Evolutionary conservation across 306 rosid species (phyloP), one percentile per base, ranked within the genome.

Genomic region (Fagus crenata): DNA sequence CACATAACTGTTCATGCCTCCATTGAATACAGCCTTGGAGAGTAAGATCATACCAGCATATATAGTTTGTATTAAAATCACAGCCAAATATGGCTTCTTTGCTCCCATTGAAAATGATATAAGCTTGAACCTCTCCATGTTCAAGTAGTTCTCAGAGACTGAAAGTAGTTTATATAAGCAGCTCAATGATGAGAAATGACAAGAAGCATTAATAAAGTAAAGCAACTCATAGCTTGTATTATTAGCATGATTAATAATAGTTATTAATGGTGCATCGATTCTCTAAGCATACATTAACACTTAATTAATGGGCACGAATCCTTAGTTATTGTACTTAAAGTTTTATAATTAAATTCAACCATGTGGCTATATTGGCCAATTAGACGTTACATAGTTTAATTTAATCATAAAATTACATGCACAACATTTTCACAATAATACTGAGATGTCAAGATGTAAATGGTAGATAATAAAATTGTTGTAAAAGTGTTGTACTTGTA

Each of bases 1-100:
- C 49, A 89, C 83, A 17, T 8, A 81, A 3, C 79, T 67, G 49
- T 81, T 86, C 87, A 83, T 86, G 40, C 93, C 93, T 0, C 33
- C 72, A 14, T 88, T 86, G 12, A 91, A 81, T 33, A 71, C 93
- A 0, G 96, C 88, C 72, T 89, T 91, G 2, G 90, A 78, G 61
- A 91, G 64, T 77, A 89, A 75, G 53, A 82, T 81, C 84, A 87
- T 73, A 11, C 90, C 90, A 0, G 93, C 70, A 71, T 68, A 89
- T 68, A 86, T 85, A 12, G 82, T 13, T 75, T 89, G 96, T 18
- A 81, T 71, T 18, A 81, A 39, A 69, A 89, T 11, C 78, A 80
- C 81, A 55, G 80, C 89, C 35, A 90, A 74, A 67, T 87, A 90
- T 67, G 96, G 87, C 65, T 81, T 84, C 67, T 78, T 60, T 31